Base-by-base conservation (phyloP, 371 early-diverging fungal genomes). In the Saksenaea vasiformis region DNA sequence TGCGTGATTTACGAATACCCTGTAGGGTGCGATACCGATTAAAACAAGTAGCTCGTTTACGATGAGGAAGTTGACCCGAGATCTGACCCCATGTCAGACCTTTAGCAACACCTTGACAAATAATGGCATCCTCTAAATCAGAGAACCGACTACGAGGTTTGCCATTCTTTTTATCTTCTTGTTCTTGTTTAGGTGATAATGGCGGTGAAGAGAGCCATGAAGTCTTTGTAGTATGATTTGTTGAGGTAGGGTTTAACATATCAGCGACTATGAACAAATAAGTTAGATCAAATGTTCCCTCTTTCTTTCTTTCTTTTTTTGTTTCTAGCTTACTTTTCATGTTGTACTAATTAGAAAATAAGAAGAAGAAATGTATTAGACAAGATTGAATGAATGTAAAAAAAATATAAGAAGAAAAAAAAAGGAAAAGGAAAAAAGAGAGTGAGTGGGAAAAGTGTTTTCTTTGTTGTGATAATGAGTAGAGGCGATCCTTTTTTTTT, bases 51-150 rank as follows among this genome's bases (percentile, higher is more conserved):
- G 82, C 82, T 53, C 82, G 77, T 60, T 81, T 81, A 28, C 82
- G 75, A 56, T 81, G 82, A 39, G 82, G 82, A n/a, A 81, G 59
- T 59, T 77, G 79, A 13, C 74, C 69, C 24, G 82, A 81, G 31
- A 81, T 81, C 62, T 81, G 79, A 7, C 82, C 82, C 82, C 82
- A 81, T 11, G 82, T 78, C 36, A 81, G 60, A 17, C 79, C 79
- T 65, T 70, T 72, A 17, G 77, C 77, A 13, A 81, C 82, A 53
- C 82, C 82, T 54, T 81, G 74, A 54, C 82, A 78, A 24, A 81
- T 81, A 34, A 81, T 76, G 2, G 77, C 67, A 59, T 81, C 82
- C 62, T 81, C 82, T 3, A 72, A 39, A 28, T 76, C 70, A 4
- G 82, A 81, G 47, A 81, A 81, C 44, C 82, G 73, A 61, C 82